These are phyloP conservation scores for Lepiota subincarnata DNA, from an alignment of 768 basidiomycete species.

Conservation along the genomic window DNA sequence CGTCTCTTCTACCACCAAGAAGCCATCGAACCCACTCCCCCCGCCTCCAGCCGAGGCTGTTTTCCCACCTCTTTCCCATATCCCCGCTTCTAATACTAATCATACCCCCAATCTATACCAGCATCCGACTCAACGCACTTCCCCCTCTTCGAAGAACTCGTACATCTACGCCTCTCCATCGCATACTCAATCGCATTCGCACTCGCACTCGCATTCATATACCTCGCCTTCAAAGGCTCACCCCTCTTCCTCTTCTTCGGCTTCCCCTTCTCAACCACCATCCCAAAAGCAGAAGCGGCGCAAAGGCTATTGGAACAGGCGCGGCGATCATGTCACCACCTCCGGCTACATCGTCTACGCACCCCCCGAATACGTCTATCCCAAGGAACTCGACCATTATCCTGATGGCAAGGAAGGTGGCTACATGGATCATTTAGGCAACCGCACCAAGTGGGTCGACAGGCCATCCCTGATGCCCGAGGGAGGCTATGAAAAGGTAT, in stretches of 20 bases:
- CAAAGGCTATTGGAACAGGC: slow-evolving; percentile 68
- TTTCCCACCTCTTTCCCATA: slow-evolving; percentile 16
- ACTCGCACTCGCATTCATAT: too few species aligned
- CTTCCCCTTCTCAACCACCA: slow-evolving; percentile 6
- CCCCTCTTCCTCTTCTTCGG: slow-evolving; percentile 10
- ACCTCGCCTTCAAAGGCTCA: not conserved
- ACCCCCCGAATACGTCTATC: slow-evolving; percentile 51
- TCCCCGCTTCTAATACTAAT: slow-evolving; percentile 13
- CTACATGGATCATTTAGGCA: slow-evolving; percentile 52
- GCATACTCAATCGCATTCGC: too few species aligned
- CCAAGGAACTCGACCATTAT: slow-evolving; percentile 56
- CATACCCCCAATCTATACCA: slow-evolving; percentile 26
- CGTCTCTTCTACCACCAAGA: not conserved
- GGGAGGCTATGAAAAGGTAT: slow-evolving; percentile 45
- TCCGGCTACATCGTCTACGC: slow-evolving; percentile 62
- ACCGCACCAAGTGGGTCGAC: slow-evolving; percentile 33
- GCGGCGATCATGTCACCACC: slow-evolving; percentile 65
- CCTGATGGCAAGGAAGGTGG: slow-evolving; percentile 31
- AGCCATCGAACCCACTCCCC: slow-evolving; percentile 13
- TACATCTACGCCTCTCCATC: slow-evolving; percentile 7
- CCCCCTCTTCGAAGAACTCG: slow-evolving; percentile 12
- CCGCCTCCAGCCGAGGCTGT: slow-evolving; percentile 19
- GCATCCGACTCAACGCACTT: slow-evolving; percentile 30
- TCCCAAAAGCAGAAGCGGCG: slow-evolving; percentile 25
- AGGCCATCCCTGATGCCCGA: slow-evolving; percentile 53